Evolutionary conservation across 371 early-diverging fungal genomes (phyloP).

Genomic region (Mortierella sp.): DNA sequence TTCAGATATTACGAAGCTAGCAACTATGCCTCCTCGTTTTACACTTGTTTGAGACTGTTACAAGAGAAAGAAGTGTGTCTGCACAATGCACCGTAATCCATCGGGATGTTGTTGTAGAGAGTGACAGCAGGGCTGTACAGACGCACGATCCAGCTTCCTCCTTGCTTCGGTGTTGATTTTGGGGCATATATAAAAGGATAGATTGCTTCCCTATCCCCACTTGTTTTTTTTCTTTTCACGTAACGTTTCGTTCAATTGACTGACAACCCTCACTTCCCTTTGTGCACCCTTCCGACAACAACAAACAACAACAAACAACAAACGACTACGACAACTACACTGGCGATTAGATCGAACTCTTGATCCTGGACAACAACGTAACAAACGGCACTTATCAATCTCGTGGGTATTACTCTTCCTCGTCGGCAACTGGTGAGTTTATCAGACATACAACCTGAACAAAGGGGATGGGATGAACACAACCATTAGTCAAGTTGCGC

Average conservation of each 20-base stretch:
- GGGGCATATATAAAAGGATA: not conserved
- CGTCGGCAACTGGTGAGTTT: not conserved
- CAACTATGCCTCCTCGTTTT: not conserved
- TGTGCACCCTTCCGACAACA: not conserved
- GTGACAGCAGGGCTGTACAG: not conserved
- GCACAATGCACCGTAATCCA: not conserved
- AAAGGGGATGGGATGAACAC: not conserved
- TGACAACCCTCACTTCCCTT: not conserved
- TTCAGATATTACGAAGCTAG: not conserved
- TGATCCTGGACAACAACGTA: not conserved
- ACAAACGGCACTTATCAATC: not conserved
- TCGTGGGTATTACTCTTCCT: not conserved
- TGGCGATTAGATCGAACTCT: not conserved
- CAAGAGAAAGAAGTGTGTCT: not conserved
- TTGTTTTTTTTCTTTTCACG: not conserved
- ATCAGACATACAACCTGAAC: not conserved
- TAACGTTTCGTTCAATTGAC: not conserved
- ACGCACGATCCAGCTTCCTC: not conserved
- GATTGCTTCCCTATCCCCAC: not conserved
- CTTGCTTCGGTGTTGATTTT: not conserved
- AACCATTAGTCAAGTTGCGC: not conserved
- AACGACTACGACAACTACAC: not conserved
- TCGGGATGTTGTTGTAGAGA: not conserved
- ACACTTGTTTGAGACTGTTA: no score
- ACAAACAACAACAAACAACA: not conserved